Conservation (phyloP, 495 filamentous ascomycete species). For the Lindgomyces ingoldianus region DNA sequence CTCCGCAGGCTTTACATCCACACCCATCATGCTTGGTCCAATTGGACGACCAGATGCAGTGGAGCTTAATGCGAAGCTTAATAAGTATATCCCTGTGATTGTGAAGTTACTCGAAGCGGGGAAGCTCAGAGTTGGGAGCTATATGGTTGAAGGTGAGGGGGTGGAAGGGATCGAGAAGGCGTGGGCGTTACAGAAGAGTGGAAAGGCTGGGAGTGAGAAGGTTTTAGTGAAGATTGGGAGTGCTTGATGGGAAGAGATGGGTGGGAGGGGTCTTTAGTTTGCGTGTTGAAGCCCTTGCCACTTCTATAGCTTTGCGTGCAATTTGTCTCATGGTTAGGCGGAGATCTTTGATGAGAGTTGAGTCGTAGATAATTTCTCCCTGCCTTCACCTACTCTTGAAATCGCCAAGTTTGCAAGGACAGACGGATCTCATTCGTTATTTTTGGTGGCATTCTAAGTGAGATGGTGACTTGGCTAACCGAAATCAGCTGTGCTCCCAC, state of each 20-base stretch:
- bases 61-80: conserved; percentile 14
- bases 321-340: too few species aligned
- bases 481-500: too few species aligned
- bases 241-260: not conserved
- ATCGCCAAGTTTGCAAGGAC: too few species aligned
- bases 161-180: conserved; percentile 19
- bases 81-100: conserved; percentile 19
- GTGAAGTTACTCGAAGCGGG: conserved; percentile 21
- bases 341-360: too few species aligned
- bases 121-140: conserved; percentile 11
- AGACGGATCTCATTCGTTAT: too few species aligned
- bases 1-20: conserved; percentile 4
- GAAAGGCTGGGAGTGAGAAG: conserved; percentile 21
- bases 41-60: conserved; percentile 23
- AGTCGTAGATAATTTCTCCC: too few species aligned
- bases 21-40: conserved; percentile 5
- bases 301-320: too few species aligned
- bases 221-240: conserved; percentile 18
- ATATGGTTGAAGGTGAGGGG: conserved; percentile 10
- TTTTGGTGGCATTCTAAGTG: too few species aligned
- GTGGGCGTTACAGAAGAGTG: conserved; percentile 16
- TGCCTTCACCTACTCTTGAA: too few species aligned
- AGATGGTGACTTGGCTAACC: too few species aligned
- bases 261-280: not conserved
- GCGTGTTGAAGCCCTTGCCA: too few species aligned